Base-by-base conservation (phyloP, 2,329 filamentous ascomycete species). In the Fusarium palustre region DNA sequence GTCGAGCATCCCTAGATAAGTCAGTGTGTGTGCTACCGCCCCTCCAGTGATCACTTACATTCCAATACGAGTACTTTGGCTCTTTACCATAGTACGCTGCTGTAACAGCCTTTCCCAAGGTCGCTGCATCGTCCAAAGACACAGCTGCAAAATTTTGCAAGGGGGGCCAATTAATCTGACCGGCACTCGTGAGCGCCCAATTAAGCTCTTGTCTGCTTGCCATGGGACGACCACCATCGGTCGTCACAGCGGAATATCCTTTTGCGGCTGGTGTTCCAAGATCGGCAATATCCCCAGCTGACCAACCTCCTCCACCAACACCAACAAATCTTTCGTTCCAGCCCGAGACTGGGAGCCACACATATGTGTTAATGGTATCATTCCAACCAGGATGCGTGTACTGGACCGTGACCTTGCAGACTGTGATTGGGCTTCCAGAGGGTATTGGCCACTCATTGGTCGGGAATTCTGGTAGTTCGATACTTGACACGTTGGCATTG, bases 21-120 rank as follows among this genome's bases (percentile, higher is more conserved):
- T 66, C 15, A 65, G 38, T 5, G 15, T 24, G 2, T 13, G 1
- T 3, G 11, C 2, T 5, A 2, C 4, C 10, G 0, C 2, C 13
- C 4, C 7, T 4, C 5, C 2, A 12, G 15, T 4, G 7, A 11
- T 5, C 0, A 48, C 64, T 4, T 31, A 33, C 86, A 11, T 79
- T 76, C 70, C 81, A 87, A 73, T 87, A 87, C 0, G 80, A 82
- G 59, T 82, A 84, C 1, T 78, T 74, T 1, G 79, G 77, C 2
- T 31, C 11, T 18, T 46, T 31, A 0, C 76, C 72, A 64, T 85
- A 86, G 66, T 80, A 85, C 1, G 74, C 70, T 13, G 80, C 66
- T 2, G 78, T 77, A 5, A 85, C 70, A 5, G 77, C 48, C 59
- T 86, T 86, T 1, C 80, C 81, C 9, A 82, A 55, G 0, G 81